Conservation (phyloP, 1,284 basidiomycete genomes). For the Irpex sp. region DNA sequence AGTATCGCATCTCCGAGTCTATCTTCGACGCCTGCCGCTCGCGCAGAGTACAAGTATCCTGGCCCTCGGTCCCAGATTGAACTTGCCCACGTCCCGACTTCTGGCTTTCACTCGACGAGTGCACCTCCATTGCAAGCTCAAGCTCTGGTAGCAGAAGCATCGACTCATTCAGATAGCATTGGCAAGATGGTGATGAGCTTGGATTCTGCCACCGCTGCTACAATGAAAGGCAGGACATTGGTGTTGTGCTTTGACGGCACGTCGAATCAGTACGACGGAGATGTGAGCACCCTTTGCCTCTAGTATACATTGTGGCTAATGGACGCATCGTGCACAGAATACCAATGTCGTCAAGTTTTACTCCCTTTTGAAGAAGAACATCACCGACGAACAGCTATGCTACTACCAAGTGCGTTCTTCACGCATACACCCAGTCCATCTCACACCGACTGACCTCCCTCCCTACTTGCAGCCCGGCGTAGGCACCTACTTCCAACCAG, state of each 20-base stretch:
- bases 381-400: conserved; percentile 29
- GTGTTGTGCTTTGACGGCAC: conserved; percentile 52
- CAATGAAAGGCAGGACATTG: conserved; percentile 27
- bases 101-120: not conserved
- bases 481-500: conserved; percentile 45
- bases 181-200: not conserved
- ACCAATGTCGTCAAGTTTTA: conserved; percentile 33
- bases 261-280: conserved; percentile 40
- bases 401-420: conserved; percentile 33
- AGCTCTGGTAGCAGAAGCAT: not conserved
- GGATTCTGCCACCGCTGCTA: not conserved
- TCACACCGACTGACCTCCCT: not conserved
- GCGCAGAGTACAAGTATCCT: not conserved
- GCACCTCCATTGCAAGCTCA: not conserved
- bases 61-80: not conserved
- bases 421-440: not conserved
- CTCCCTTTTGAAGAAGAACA: conserved; percentile 32
- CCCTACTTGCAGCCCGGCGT: conserved; percentile 31
- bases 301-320: not conserved
- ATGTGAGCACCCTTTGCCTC: conserved; percentile 20
- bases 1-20: not conserved
- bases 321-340: not conserved
- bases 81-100: not conserved
- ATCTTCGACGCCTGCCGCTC: not conserved
- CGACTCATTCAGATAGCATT: not conserved